Percentiles rank a stretch among this genome's conserved stretches.
Conservation (phyloP, 768 basidiomycete genomes). For the Postia placenta region DNA sequence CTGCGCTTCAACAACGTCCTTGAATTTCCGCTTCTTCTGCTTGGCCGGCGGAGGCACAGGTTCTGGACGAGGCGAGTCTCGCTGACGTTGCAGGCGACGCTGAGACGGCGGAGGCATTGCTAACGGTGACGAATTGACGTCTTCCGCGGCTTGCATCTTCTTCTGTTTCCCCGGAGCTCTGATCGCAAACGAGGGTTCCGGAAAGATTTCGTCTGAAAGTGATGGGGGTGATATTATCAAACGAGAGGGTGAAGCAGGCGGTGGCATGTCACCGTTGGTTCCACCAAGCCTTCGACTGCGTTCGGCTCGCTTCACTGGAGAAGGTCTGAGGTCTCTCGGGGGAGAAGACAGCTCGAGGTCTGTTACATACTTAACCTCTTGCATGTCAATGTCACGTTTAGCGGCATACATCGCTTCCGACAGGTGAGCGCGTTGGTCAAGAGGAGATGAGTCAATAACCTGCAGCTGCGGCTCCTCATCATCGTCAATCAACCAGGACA, state of each 20-base stretch:
- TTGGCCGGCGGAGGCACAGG: conserved; percentile 19
- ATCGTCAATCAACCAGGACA: conserved; percentile 65
- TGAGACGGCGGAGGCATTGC: conserved; percentile 28
- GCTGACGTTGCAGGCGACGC: conserved; percentile 21
- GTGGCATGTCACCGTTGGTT: conserved; percentile 21
- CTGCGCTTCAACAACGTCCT: conserved; percentile 28
- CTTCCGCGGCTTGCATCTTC: conserved; percentile 15
- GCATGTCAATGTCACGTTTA: neutral
- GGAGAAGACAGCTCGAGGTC: neutral
- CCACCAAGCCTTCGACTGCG: neutral
- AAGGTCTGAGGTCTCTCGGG: neutral
- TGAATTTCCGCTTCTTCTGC: conserved; percentile 22
- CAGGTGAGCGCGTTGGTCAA: neutral
- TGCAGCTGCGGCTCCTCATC: conserved; percentile 40
- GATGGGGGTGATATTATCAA: conserved; percentile 13
- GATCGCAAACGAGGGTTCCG: conserved; percentile 40
- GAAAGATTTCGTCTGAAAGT: conserved; percentile 18
- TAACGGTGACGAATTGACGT: conserved; percentile 25
- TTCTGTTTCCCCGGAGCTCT: conserved; percentile 31
- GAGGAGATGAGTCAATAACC: conserved; percentile 48
- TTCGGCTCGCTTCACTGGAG: neutral
- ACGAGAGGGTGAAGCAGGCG: conserved; percentile 30
- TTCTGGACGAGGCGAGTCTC: conserved; percentile 8
- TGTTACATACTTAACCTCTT: neutral
- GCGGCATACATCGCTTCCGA: neutral